Evolutionary conservation across 805 yeast genomes (phyloP).

Genomic region (Candida dendrica): DNA sequence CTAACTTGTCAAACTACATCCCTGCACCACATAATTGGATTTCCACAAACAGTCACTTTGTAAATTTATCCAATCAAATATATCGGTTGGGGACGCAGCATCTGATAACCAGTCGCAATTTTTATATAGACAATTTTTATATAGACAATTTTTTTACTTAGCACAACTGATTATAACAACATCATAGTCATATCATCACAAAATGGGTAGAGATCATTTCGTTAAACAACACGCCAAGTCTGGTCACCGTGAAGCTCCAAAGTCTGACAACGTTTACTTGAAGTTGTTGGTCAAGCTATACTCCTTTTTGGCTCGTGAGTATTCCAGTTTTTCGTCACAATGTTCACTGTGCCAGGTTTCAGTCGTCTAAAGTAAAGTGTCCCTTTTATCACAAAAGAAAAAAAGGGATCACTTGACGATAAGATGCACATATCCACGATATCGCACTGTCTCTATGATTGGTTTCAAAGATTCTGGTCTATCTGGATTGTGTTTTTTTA

Average conservation of each 20-base stretch:
- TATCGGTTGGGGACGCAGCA: neutral
- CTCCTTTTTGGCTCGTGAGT: slow-evolving; percentile 99
- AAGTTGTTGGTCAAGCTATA: slow-evolving; percentile 95
- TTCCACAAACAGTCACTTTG: too few species aligned
- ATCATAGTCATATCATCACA: slow-evolving; percentile 9
- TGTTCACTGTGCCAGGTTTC: neutral
- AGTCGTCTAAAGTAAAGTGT: too few species aligned
- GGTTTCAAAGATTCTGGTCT: slow-evolving; percentile 18
- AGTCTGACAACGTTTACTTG: slow-evolving; percentile 98
- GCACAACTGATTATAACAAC: neutral
- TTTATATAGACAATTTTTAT: neutral
- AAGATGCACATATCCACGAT: too few species aligned
- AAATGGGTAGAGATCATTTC: slow-evolving; percentile 97
- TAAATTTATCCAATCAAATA: too few species aligned
- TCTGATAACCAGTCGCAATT: too few species aligned
- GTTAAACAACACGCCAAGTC: slow-evolving; percentile 92
- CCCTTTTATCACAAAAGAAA: too few species aligned
- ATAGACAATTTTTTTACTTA: neutral
- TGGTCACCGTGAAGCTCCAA: slow-evolving; percentile 98
- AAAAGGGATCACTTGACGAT: too few species aligned
- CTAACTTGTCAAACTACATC: too few species aligned
- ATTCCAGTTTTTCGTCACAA: slow-evolving; percentile 10
- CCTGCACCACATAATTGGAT: too few species aligned
- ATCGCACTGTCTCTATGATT: neutral
- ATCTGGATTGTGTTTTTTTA: too few species aligned